phyloP scores from a whole-genome alignment of 768 basidiomycete genomes.

The Clathrus columnatus region DNA sequence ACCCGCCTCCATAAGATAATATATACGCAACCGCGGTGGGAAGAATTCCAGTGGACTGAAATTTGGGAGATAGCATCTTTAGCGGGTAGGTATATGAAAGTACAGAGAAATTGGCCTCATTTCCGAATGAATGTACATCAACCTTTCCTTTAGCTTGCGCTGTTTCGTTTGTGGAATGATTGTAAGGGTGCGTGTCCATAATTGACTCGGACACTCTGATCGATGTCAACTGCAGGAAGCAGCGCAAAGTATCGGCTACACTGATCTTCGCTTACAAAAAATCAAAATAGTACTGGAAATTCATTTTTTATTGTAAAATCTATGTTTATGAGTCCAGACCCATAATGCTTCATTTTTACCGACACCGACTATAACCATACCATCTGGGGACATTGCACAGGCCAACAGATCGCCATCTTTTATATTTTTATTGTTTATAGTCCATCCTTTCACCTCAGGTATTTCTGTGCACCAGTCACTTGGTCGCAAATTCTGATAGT shows the following conservation, averaged over 20 bases:
- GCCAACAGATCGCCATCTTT: background rate
- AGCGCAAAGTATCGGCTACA: no score
- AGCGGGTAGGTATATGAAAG: constrained; percentile 78
- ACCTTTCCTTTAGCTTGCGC: constrained; percentile 9
- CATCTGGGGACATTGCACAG: constrained; percentile 6
- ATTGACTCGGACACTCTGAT: no score
- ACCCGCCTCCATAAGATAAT: constrained; percentile 83
- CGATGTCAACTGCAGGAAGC: no score
- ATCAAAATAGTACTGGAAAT: background rate
- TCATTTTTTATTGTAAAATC: background rate
- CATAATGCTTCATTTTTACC: constrained; percentile 2
- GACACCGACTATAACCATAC: background rate
- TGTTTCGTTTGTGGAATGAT: background rate
- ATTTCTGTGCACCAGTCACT: background rate
- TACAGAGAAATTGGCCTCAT: constrained; percentile 57
- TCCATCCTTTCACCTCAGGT: constrained; percentile 5
- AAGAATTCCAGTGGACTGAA: constrained; percentile 19
- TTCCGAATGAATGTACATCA: constrained; percentile 29
- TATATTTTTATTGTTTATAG: background rate
- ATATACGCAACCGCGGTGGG: constrained; percentile 58
- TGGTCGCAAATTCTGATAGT: background rate
- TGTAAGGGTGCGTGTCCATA: background rate
- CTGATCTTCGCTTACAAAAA: no score
- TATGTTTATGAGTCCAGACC: constrained; percentile 1
- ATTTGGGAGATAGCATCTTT: constrained; percentile 73